Evolutionary conservation across 768 basidiomycete species (phyloP), one percentile per base, ranked within the genome.

Genomic region (Tulasnella sp.): DNA sequence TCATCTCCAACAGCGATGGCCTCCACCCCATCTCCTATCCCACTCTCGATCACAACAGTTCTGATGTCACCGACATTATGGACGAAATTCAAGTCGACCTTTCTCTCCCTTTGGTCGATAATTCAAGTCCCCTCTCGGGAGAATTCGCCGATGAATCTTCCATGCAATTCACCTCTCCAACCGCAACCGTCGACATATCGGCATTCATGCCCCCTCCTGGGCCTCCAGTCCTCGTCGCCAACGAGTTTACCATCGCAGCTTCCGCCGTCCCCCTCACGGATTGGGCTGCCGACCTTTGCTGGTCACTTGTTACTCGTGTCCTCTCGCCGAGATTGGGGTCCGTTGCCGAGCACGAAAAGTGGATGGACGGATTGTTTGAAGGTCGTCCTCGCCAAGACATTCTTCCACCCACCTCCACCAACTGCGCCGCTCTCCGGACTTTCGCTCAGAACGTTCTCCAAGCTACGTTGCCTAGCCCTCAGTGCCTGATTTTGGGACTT

Each of bases 141-240:
- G 71, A 72, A 36, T 42, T 42, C 36, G 40, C 71, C 36, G 71
- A 42, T 72, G 31, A 72, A 72, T 72, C 71, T 10, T 42, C 71
- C 34, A 42, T 72, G 36, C 71, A 36, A 36, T 78, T 78, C 68
- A 78, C 77, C 71, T 78, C 77, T 27, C 77, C 77, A 24, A 40
- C 56, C 14, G 77, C 58, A 39, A 39, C 71, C 36, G 77, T 78
- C n/a, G 77, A 78, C 71, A 78, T 78, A 2, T 78, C 77, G 34
- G 77, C 77, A 40, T 78, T 71, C 40, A 39, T 78, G 38, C 77
- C 77, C 71, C 77, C 77, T 73, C 77, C 77, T 42, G 77, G 77
- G 21, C 77, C 77, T 24, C 77, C 77, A 12, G 77, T 71, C n/a
- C 68, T 78, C 39, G 71, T 78, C 19, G 77, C 77, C n/a, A 73